Evolutionary conservation across 2,329 filamentous ascomycete species (phyloP).

Genomic region (Byssochlamys sp.): DNA sequence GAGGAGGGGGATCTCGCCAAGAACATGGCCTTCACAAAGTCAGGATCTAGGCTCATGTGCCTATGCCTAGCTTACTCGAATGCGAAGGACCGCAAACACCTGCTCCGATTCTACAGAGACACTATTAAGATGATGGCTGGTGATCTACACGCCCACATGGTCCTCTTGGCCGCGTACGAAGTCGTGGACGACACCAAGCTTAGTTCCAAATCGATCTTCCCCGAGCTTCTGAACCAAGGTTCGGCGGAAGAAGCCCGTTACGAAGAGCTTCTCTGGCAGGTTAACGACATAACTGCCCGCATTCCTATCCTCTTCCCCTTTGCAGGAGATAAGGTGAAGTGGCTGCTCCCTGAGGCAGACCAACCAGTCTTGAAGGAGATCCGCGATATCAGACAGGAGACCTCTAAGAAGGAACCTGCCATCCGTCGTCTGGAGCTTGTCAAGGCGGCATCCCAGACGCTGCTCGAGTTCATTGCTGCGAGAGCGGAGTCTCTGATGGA

Average conservation of each 20-base stretch:
- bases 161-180: constrained; percentile 79
- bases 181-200: constrained; percentile 90
- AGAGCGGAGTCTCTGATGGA: constrained; percentile 59
- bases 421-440: constrained; percentile 66
- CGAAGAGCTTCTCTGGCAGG: constrained; percentile 35
- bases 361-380: constrained; percentile 66
- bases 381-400: constrained; percentile 66
- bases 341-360: constrained; percentile 55
- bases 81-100: constrained; percentile 84
- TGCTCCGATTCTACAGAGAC: constrained; percentile 83
- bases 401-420: constrained; percentile 84
- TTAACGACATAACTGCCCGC: constrained; percentile 42
- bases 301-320: constrained; percentile 72
- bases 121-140: constrained; percentile 75
- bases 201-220: constrained; percentile 72
- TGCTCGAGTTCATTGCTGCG: constrained; percentile 64
- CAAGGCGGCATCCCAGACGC: constrained; percentile 60
- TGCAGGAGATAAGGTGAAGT: constrained; percentile 51
- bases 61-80: constrained; percentile 72
- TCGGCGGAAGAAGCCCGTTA: constrained; percentile 27
- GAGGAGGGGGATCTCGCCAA: constrained; percentile 83
- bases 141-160: constrained; percentile 66
- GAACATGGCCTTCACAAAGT: constrained; percentile 91
- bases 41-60: constrained; percentile 71
- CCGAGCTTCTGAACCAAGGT: constrained; percentile 70